Evolutionary conservation across 306 rosid species (phyloP).

Genomic region (Purshia tridentata): DNA sequence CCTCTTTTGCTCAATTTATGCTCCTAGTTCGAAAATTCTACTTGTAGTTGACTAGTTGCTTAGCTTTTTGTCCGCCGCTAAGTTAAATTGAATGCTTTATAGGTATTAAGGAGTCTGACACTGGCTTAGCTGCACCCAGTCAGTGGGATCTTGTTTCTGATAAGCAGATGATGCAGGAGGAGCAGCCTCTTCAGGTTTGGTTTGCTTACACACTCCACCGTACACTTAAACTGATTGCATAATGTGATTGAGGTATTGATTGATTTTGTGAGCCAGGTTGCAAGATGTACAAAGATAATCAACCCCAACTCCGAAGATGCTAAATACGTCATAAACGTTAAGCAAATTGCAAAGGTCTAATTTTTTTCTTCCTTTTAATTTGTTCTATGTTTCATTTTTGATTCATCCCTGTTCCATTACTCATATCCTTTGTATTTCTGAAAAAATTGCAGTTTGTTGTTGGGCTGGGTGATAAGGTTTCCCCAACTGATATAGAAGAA

Average conservation of each 20-base stretch:
- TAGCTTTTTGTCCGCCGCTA: background rate
- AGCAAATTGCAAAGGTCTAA: conserved; percentile 92
- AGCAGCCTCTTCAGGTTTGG: conserved; percentile 95
- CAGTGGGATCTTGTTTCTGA: conserved; percentile 99
- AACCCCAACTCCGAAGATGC: conserved; percentile 98
- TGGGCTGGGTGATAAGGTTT: conserved; percentile 97
- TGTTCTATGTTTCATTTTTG: background rate
- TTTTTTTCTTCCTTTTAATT: background rate
- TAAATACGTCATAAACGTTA: conserved; percentile 90
- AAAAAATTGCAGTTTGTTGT: conserved; percentile 81
- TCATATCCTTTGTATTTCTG: background rate
- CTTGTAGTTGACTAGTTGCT: background rate
- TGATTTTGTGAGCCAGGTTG: conserved; percentile 61
- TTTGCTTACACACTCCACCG: background rate
- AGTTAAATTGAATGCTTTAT: conserved; percentile 9
- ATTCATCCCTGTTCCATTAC: background rate
- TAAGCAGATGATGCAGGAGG: conserved; percentile 99
- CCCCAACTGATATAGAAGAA: conserved; percentile 98
- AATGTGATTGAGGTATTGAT: conserved; percentile 20
- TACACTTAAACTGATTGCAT: background rate
- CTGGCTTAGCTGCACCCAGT: conserved; percentile 99
- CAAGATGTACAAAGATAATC: conserved; percentile 96
- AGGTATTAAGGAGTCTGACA: conserved; percentile 99
- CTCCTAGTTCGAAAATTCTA: background rate
- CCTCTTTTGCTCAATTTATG: conserved; percentile 3